Evolutionary conservation across 768 basidiomycete species (phyloP), one percentile per base, ranked within the genome.

Genomic region (Kwoniella heveanensis): DNA sequence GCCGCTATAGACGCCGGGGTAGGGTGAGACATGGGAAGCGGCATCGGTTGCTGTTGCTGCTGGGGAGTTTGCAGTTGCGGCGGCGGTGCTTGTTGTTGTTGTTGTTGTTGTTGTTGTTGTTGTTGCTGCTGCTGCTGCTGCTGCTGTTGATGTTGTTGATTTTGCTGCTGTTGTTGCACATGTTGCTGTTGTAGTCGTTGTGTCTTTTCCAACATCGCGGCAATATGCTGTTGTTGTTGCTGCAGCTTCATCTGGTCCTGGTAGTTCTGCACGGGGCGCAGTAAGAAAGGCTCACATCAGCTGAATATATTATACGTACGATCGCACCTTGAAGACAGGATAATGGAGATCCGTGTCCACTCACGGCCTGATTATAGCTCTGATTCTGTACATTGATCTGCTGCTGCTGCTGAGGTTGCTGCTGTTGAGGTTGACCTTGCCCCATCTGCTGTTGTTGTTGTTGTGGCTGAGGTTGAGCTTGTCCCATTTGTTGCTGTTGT

Each of bases 121-220:
- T 27, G 26, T 22, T 29, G 37, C 17, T 54, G 52, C 25, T 39
- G 6, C 13, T 6, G 32, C 32, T 36, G 32, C 32, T 36, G 32
- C 13, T 36, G 32, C 32, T 36, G 32, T 13, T 36, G 32, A 6
- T 52, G 65, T 24, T 61, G 60, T 12, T 60, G 44, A n/a, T 64
- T 58, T 30, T 64, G 67, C 24, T 66, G 62, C 62, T 71, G 59
- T 22, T 37, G 51, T 37, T 68, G 65, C 19, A 57, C 54, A 36
- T 63, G 54, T 37, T 64, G 56, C n/a, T 64, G 64, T 32, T 65
- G 68, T 21, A 69, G 36, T 44, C 61, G 37, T 46, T 65, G 68
- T 2, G 64, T 54, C 27, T 59, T 58, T 32, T 68, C 64, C 8
- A 67, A 27, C 56, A 67, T 67, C 30, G 62, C 49, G 9, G 62